Evolutionary conservation across 192 early-diverging fungal genomes (phyloP), one percentile per base, ranked within the genome.

Genomic region (Podila verticillata): DNA sequence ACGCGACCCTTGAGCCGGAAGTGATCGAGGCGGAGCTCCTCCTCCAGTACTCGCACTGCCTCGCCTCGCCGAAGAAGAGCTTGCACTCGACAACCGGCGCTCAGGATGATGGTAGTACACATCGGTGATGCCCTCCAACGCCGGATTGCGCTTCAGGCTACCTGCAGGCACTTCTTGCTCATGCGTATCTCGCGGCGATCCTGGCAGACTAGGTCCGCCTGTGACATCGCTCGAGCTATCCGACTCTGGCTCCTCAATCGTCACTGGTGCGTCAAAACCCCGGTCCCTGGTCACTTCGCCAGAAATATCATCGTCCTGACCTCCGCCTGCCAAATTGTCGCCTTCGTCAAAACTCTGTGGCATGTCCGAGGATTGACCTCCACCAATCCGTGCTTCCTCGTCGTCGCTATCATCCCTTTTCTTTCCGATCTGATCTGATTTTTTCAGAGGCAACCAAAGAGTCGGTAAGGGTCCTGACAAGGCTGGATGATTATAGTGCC

Each of bases 371-470:
- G 29, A 29, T n/a, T 29, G 36, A n/a, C 39, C 39, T 28, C 28
- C 28, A 9, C 66, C 68, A 5, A 26, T 32, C 15, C 36, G 28
- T 31, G 61, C 28, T 24, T 71, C 69, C 24, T 63, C 69, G 26
- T 71, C 64, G 20, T 54, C 44, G 44, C 44, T 15, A 47, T 47
- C 51, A 54, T 54, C 22, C 22, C 8, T 24, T 5, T 26, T 54
- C 51, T 26, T 24, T 24, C n/a, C 51, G n/a, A n/a, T n/a, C 20
- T 26, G 51, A 9, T 68, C 58, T 0, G 31, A 35, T 56, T 66
- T 70, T 71, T 86, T 87, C 2, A 92, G 83, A 3, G 93, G 93
- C 29, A 93, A 70, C 93, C 93, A 95, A 29, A 95, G 63, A 48
- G 87, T 82, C 13, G 93, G 93, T 44, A 95, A 75, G 0, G 82